Conservation (phyloP, 2,329 filamentous ascomycete genomes). For the Lizonia empirigonia region DNA sequence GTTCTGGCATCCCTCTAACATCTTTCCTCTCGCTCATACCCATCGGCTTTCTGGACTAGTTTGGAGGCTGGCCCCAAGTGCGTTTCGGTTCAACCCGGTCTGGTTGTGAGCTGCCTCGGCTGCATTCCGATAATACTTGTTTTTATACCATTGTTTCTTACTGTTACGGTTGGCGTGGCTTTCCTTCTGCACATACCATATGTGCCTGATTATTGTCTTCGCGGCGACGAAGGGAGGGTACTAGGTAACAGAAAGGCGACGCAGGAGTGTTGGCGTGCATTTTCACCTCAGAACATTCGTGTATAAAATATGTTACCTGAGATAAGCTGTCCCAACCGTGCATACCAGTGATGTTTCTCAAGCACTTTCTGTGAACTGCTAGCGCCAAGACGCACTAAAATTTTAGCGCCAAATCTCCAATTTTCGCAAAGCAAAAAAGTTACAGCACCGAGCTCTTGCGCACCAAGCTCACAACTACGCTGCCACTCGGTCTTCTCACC, state of each 20-base stretch:
- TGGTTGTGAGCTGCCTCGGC: constrained; percentile 27
- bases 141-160: constrained; percentile 25
- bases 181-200: constrained; percentile 47
- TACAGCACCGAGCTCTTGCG: constrained; percentile 21
- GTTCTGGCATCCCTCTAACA: constrained; percentile 44
- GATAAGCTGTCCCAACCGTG: neutral
- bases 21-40: constrained; percentile 46
- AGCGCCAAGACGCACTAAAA: neutral
- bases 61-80: constrained; percentile 49
- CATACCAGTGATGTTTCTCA: neutral
- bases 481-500: constrained; percentile 9
- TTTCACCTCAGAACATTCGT: constrained; percentile 29
- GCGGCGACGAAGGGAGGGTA: constrained; percentile 24
- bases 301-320: constrained; percentile 28
- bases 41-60: constrained; percentile 41
- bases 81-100: constrained; percentile 36
- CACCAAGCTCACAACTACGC: constrained; percentile 9
- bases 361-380: neutral
- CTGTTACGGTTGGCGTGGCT: constrained; percentile 25
- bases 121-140: constrained; percentile 36
- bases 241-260: constrained; percentile 31
- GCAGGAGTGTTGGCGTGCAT: constrained; percentile 20
- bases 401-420: constrained; percentile 21
- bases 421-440: constrained; percentile 24
- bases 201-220: constrained; percentile 38